A percentile compares a stretch with the other conserved stretches of the same genome.
These are phyloP conservation scores for Alternaria sp. DNA, from an alignment of 2,329 filamentous ascomycete genomes.

Conservation along the genomic window DNA sequence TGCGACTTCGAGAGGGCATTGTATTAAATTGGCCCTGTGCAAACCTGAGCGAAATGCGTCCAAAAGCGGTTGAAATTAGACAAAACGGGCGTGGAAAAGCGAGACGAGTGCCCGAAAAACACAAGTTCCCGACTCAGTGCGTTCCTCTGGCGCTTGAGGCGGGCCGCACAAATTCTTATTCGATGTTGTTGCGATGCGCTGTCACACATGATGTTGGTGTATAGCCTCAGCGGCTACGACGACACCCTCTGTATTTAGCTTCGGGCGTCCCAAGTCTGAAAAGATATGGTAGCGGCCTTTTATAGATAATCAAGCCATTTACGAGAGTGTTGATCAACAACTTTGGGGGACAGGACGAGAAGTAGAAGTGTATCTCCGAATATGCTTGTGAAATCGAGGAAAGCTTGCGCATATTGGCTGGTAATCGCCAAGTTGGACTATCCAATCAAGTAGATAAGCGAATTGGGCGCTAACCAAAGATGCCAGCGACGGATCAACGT, in stretches of 20 bases:
- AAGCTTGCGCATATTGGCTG: background rate
- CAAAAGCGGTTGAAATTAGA: background rate
- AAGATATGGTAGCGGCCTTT: background rate
- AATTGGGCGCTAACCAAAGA: background rate
- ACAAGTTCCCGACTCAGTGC: background rate
- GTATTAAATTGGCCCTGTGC: background rate
- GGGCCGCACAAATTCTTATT: background rate
- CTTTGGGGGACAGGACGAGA: no score
- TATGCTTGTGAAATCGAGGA: background rate
- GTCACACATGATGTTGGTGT: slow-evolving; percentile 17
- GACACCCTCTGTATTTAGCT: slow-evolving; percentile 12
- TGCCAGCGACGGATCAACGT: background rate
- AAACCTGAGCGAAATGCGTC: background rate
- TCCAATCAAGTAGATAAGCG: background rate
- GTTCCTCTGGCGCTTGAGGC: slow-evolving; percentile 8
- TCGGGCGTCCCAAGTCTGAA: background rate
- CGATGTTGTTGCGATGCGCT: slow-evolving; percentile 8
- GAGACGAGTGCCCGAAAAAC: background rate
- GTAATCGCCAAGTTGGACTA: background rate
- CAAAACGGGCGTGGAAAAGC: background rate
- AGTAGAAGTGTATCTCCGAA: background rate
- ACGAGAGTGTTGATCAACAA: background rate
- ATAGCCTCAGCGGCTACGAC: slow-evolving; percentile 25
- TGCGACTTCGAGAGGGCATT: background rate
- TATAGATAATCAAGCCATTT: background rate